These are phyloP conservation scores for Annulohypoxylon moriforme DNA, from an alignment of 495 filamentous ascomycete species.

Conservation along the genomic window DNA sequence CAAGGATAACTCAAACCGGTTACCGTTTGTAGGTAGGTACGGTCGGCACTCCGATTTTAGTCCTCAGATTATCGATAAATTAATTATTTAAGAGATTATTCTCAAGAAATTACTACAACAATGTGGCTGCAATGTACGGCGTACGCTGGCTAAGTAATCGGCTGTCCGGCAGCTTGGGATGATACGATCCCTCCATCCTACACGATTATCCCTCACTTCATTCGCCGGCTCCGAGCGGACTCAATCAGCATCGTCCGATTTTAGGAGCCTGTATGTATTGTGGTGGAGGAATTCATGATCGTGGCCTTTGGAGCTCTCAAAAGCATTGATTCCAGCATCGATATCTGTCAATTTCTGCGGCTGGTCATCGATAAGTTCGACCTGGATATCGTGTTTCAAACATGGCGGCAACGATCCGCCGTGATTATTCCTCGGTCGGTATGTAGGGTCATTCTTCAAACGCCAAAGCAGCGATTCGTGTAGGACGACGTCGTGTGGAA, in stretches of 20 bases:
- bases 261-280: slow-evolving; percentile 30
- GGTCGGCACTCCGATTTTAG: not conserved
- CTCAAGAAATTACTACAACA: not conserved
- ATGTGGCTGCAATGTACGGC: no score
- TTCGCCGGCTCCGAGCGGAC: not conserved
- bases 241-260: slow-evolving; percentile 9
- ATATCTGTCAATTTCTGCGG: slow-evolving; percentile 12
- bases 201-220: not conserved
- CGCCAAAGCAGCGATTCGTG: slow-evolving; percentile 72
- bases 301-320: not conserved
- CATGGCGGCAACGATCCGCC: slow-evolving; percentile 32
- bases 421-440: slow-evolving; percentile 71
- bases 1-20: not conserved
- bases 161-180: slow-evolving; percentile 12
- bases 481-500: slow-evolving; percentile 71
- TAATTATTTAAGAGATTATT: slow-evolving; percentile 7
- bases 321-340: not conserved
- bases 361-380: slow-evolving; percentile 8
- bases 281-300: slow-evolving; percentile 6
- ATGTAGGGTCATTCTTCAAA: slow-evolving; percentile 67
- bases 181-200: not conserved
- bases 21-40: no score
- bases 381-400: slow-evolving; percentile 33
- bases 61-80: slow-evolving; percentile 13
- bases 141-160: not conserved